These are phyloP conservation scores for Schwanniomyces yamadae DNA, from an alignment of 805 yeast species.

Conservation along the genomic window DNA sequence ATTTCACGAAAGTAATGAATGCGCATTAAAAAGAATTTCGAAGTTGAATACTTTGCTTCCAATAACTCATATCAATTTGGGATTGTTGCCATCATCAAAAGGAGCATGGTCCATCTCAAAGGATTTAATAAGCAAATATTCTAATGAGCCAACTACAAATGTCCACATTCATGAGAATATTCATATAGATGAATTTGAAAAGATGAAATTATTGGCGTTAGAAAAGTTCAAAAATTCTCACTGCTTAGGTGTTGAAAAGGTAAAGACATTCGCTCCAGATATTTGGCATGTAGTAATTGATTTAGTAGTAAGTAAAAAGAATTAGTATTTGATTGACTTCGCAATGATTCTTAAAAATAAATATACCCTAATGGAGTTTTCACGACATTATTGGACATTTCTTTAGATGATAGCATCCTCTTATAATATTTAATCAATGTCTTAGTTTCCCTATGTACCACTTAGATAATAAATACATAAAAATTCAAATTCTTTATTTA, in stretches of 20 bases:
- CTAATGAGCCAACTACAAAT: slow-evolving; percentile 15
- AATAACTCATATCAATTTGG: slow-evolving; percentile 68
- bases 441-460: too few species aligned
- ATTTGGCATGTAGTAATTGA: slow-evolving; percentile 70
- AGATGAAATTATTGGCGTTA: slow-evolving; percentile 22
- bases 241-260: slow-evolving; percentile 52
- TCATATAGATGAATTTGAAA: slow-evolving; percentile 39
- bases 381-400: too few species aligned
- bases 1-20: slow-evolving; percentile 64
- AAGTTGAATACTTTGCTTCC: slow-evolving; percentile 14
- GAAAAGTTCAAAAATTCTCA: slow-evolving; percentile 13
- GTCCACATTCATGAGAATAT: slow-evolving; percentile 81
- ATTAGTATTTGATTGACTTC: background rate
- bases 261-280: slow-evolving; percentile 86
- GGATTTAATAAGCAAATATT: slow-evolving; percentile 12
- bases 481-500: too few species aligned
- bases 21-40: slow-evolving; percentile 42
- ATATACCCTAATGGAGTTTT: too few species aligned
- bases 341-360: too few species aligned
- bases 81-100: slow-evolving; percentile 70
- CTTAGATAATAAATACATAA: too few species aligned
- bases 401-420: too few species aligned
- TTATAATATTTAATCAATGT: too few species aligned
- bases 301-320: slow-evolving; percentile 1
- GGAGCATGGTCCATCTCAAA: slow-evolving; percentile 58